A percentile compares a stretch with the other conserved stretches of the same genome.
phyloP scores from a whole-genome alignment of 2,329 filamentous ascomycete genomes.

The Colletotrichum cuscutae region DNA sequence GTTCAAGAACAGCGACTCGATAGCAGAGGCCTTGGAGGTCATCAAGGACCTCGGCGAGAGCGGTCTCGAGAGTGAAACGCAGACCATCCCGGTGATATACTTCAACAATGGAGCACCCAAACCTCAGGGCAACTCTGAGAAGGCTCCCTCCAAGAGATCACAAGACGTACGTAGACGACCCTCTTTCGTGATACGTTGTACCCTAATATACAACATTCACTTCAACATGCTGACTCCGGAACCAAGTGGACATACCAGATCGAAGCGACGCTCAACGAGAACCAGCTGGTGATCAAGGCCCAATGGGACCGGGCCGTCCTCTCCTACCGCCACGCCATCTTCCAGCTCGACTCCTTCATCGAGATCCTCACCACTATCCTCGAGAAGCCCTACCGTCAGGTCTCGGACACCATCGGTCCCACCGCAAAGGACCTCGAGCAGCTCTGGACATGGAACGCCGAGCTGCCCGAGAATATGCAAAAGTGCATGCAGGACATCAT shows the following conservation, averaged over 20 bases:
- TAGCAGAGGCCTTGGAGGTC: conserved; percentile 26
- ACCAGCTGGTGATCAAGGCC: conserved; percentile 33
- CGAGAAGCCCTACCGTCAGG: conserved; percentile 23
- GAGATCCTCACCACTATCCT: conserved; percentile 36
- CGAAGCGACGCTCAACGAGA: conserved; percentile 29
- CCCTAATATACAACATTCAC: not conserved
- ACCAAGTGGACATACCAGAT: conserved; percentile 39
- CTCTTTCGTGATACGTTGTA: not conserved
- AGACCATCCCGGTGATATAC: conserved; percentile 28
- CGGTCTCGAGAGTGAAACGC: conserved; percentile 1
- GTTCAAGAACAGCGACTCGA: conserved; percentile 32
- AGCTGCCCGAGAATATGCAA: conserved; percentile 51
- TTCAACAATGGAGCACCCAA: conserved; percentile 32
- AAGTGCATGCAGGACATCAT: conserved; percentile 60
- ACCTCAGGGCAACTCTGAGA: conserved; percentile 15
- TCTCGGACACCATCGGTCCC: conserved; percentile 36
- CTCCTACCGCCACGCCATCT: conserved; percentile 31
- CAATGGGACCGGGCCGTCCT: conserved; percentile 36
- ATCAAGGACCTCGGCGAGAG: conserved; percentile 20
- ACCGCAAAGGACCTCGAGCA: conserved; percentile 51
- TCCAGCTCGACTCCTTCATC: conserved; percentile 37
- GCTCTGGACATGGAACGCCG: conserved; percentile 58
- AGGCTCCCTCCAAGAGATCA: conserved; percentile 22
- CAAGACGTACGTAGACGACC: conserved; percentile 25
- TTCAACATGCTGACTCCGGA: conserved; percentile 6